Evolutionary conservation across 768 basidiomycete species (phyloP).

Genomic region (Mycena pura): DNA sequence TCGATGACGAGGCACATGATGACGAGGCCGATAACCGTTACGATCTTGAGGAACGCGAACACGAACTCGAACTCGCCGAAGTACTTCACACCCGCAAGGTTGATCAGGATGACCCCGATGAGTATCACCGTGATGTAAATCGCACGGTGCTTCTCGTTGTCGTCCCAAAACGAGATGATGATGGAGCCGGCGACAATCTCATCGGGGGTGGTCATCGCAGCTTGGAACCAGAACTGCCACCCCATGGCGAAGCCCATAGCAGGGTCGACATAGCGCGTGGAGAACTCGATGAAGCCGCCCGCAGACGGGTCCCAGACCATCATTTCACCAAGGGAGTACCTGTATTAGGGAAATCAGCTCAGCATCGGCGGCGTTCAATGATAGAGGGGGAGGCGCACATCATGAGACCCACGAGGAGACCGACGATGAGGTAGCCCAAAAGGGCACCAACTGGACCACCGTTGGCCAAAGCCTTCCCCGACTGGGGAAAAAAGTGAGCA

Average conservation of each 20-base stretch:
- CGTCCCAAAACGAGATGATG: conserved; percentile 48
- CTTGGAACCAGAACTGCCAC: conserved; percentile 38
- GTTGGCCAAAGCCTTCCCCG: conserved; percentile 42
- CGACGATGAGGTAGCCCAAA: conserved; percentile 51
- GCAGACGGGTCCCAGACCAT: conserved; percentile 36
- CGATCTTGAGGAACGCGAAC: conserved; percentile 54
- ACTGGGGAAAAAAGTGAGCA: conserved; percentile 1
- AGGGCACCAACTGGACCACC: conserved; percentile 55
- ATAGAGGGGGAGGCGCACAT: conserved; percentile 20
- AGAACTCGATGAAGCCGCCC: conserved; percentile 34
- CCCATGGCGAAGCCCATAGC: conserved; percentile 46
- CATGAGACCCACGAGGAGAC: conserved; percentile 40
- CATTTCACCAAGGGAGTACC: conserved; percentile 36
- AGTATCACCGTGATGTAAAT: conserved; percentile 42
- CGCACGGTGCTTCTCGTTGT: conserved; percentile 33
- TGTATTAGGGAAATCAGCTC: not conserved
- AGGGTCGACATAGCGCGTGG: conserved; percentile 42
- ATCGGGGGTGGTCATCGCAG: conserved; percentile 39
- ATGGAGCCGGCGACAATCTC: conserved; percentile 46
- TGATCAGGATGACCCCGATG: conserved; percentile 36
- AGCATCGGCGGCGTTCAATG: not conserved
- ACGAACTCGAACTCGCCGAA: conserved; percentile 35
- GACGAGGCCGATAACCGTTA: conserved; percentile 47
- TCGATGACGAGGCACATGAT: conserved; percentile 58
- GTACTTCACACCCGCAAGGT: conserved; percentile 34